phyloP scores from a whole-genome alignment of 202 grass and related monocot species.

The Schoenoplectus triqueter region DNA sequence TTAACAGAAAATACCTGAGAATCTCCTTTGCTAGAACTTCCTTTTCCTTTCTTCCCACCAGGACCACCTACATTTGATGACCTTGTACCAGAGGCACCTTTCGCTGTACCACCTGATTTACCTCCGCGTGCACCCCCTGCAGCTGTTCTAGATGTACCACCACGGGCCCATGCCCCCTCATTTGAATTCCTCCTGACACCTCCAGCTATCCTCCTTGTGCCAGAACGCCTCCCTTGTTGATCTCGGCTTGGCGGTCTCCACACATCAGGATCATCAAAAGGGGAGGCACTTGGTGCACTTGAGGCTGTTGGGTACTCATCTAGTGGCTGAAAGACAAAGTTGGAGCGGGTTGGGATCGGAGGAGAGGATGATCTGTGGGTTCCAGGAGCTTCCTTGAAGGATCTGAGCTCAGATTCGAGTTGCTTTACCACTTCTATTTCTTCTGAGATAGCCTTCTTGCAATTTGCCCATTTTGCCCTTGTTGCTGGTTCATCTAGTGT shows the following conservation, averaged over 20 bases:
- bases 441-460: constrained; percentile 89
- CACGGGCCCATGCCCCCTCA: constrained; percentile 84
- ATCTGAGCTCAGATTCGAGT: constrained; percentile 76
- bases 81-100: constrained; percentile 51
- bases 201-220: constrained; percentile 44
- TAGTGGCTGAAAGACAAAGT: constrained; percentile 92
- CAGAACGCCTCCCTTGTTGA: constrained; percentile 57
- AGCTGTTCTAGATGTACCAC: constrained; percentile 58
- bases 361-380: constrained; percentile 74
- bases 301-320: constrained; percentile 82
- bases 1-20: constrained; percentile 58
- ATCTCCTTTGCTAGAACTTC: constrained; percentile 75
- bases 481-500: constrained; percentile 75
- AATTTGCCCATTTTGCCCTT: constrained; percentile 90
- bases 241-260: constrained; percentile 89
- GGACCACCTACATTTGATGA: constrained; percentile 45
- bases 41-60: constrained; percentile 77
- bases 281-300: constrained; percentile 46
- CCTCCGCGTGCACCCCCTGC: constrained; percentile 58
- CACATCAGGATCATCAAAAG: constrained; percentile 96
- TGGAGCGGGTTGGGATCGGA: constrained; percentile 78
- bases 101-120: constrained; percentile 57
- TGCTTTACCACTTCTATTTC: constrained; percentile 96
- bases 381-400: constrained; percentile 83
- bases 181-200: constrained; percentile 30